Base-by-base conservation (phyloP, 305 asterid species). In the Euphrasia arctica region DNA sequence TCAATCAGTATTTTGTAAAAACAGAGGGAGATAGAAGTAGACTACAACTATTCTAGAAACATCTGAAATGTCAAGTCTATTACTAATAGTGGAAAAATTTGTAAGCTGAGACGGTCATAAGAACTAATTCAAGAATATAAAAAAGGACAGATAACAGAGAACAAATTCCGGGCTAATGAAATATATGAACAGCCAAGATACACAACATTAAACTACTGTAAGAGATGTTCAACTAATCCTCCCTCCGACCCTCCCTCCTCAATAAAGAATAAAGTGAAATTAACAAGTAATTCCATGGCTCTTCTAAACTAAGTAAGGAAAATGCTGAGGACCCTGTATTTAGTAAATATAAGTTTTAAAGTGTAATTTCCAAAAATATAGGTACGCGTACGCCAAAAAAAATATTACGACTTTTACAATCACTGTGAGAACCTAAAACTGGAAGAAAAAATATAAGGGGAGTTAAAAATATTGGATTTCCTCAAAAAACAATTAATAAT, bases 391-490 rank as follows among this genome's bases (percentile, higher is more conserved):
- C 42, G 2, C 6, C 5, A 7, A 36, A 7, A 62, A 51, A 56
- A 71, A 62, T 81, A 88, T 95, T 95, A 89, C 77, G 75, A 84
- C 27, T 25, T 25, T 25, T 25, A 25, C 27, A 25, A 25, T 34
- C 41, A 34, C 41, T 36, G 42, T 9, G 50, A 43, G 14, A 43
- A 50, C 29, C 55, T 50, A 13, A 31, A 36, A 32, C 14, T 43
- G 39, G 54, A 13, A 34, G 48, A 22, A 25, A 25, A 25, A 25
- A 25, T 25, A 25, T 25, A 25, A 25, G 27, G 27, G 27, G 27
- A 25, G 27, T 25, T 25, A 25, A 25, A 25, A 25, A 25, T 25
- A 25, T 25, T 25, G 27, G 27, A 66, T 60, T 48, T 29, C 58
- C 56, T 25, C 27, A 25, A 25, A 25, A 25, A 25, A 25, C 27